Evolutionary conservation across 768 basidiomycete genomes (phyloP), one percentile per base, ranked within the genome.

Genomic region (Fomitopsis pulvina): DNA sequence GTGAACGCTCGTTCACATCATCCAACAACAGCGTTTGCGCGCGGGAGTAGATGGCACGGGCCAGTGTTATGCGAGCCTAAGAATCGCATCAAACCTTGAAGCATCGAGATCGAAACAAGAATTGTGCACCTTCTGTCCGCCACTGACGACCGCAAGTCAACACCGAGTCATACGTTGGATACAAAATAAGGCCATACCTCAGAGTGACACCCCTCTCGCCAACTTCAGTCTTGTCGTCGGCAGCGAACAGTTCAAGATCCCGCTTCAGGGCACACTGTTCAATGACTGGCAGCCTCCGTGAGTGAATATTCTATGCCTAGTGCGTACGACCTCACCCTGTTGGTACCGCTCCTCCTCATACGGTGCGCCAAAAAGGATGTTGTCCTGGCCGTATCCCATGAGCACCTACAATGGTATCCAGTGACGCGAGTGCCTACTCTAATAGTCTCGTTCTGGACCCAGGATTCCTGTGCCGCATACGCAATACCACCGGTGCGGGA

Each of bases 381-480:
- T 37, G 14, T 37, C 34, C 22, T n/a, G n/a, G n/a, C n/a, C n/a
- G n/a, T n/a, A n/a, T n/a, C n/a, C n/a, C n/a, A n/a, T n/a, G n/a
- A n/a, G n/a, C n/a, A n/a, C n/a, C n/a, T n/a, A n/a, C n/a, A n/a
- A n/a, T n/a, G n/a, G n/a, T 26, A 41, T 71, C 52, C 68, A 61
- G 8, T 67, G 62, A 57, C 77, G 77, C 24, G 76, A 60, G 7
- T 61, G n/a, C 63, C 40, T 71, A 78, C 81, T 61, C 68, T 71
- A 41, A 88, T 85, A 0, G 85, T 87, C 48, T 83, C 84, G 56
- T 86, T 90, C 64, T 83, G 77, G 16, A 90, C 83, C 87, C 87
- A 93, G 3, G 84, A 80, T 60, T 90, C 87, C 61, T 93, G 90
- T 3, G 83, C 83, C 2, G 85, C 85, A 59, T 86, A 90, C 1